Conservation (phyloP, 208 protist species). For the Leishmania amazonensis region DNA sequence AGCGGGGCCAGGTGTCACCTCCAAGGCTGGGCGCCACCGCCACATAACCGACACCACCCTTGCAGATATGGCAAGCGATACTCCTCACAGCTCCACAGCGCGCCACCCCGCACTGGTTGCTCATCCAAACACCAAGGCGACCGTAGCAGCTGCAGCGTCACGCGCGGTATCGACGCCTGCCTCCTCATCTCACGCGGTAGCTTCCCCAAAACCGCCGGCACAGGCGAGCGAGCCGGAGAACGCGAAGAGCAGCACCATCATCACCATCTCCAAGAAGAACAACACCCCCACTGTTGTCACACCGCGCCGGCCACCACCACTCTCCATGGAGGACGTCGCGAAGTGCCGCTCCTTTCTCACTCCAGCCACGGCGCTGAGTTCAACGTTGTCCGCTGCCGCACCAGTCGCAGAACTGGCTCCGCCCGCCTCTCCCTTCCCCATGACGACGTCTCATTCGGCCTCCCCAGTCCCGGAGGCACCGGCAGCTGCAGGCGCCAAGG, state of each 20-base stretch:
- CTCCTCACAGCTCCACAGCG: background rate
- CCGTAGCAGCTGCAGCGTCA: background rate
- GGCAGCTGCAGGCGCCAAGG: background rate
- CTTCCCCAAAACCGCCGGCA: background rate
- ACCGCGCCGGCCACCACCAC: conserved; percentile 1
- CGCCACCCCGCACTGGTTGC: background rate
- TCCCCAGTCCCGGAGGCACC: background rate
- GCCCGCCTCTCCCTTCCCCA: background rate
- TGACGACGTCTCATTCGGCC: background rate
- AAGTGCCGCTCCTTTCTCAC: background rate
- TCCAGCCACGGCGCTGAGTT: background rate
- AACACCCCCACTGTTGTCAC: background rate
- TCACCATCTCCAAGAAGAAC: background rate
- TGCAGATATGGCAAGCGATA: background rate
- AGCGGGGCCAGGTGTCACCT: background rate
- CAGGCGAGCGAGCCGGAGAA: conserved; percentile 1
- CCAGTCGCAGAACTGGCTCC: background rate
- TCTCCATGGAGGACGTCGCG: conserved; percentile 5
- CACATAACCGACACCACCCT: background rate
- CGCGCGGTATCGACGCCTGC: background rate
- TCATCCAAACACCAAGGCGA: background rate
- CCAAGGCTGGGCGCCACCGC: background rate
- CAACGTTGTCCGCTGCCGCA: background rate
- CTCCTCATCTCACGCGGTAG: background rate
- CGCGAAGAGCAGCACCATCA: background rate